Conservation (phyloP, 305 asterid genomes). For the Rubia peregrina region DNA sequence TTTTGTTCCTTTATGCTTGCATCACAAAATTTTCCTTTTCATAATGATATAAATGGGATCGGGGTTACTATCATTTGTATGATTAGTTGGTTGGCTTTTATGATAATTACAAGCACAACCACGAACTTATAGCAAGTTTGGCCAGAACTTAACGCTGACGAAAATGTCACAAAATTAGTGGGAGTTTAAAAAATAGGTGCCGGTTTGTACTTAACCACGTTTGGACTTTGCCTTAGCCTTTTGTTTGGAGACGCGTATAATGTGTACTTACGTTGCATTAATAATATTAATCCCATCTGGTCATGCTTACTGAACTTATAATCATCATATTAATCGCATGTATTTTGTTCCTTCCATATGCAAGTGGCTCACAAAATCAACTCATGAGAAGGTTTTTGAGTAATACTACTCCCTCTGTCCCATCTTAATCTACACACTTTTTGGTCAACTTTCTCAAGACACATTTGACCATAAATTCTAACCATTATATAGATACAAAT, state of each 20-base stretch:
- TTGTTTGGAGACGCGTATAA: slow-evolving; percentile 23
- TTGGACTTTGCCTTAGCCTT: slow-evolving; percentile 46
- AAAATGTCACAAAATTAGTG: slow-evolving; percentile 8
- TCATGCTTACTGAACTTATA: not conserved
- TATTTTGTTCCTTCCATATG: not conserved
- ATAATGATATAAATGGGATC: not conserved
- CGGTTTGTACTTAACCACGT: slow-evolving; percentile 38
- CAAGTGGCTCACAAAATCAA: slow-evolving; percentile 15
- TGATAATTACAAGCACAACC: slow-evolving; percentile 14
- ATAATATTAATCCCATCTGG: not conserved
- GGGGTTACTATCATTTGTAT: slow-evolving; percentile 18
- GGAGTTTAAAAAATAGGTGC: slow-evolving; percentile 25
- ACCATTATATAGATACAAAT: no score
- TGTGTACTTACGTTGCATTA: slow-evolving; percentile 8
- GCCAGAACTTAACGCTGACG: slow-evolving; percentile 8
- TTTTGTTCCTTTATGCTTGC: not conserved
- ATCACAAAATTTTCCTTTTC: not conserved
- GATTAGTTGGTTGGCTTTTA: slow-evolving; percentile 39
- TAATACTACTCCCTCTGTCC: no score
- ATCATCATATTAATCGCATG: slow-evolving; percentile 1
- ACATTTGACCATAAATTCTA: no score
- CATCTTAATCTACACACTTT: no score
- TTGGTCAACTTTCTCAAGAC: no score
- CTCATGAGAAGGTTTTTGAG: not conserved
- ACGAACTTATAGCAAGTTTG: not conserved